phyloP scores from a whole-genome alignment of 441 rosid genomes.

The Isatis lusitanica region DNA sequence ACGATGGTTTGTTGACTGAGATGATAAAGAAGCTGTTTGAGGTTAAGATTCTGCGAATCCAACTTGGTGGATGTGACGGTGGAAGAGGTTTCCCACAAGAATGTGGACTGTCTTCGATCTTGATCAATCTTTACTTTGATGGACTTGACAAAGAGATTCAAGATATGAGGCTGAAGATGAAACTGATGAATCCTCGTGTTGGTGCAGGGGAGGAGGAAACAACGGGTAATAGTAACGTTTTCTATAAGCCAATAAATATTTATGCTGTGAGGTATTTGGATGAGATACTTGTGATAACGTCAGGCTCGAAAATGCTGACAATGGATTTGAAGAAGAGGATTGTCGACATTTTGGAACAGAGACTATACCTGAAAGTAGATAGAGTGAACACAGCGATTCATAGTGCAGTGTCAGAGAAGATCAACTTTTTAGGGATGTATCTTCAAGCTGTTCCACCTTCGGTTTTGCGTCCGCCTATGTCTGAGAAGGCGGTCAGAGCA shows the following conservation, averaged over 20 bases:
- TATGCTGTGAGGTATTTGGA: slow-evolving; percentile 82
- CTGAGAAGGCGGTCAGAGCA: slow-evolving; percentile 82
- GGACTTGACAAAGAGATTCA: slow-evolving; percentile 69
- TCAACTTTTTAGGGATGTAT: slow-evolving; percentile 74
- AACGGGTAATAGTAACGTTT: slow-evolving; percentile 38
- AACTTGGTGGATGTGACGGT: slow-evolving; percentile 55
- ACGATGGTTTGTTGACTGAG: slow-evolving; percentile 52
- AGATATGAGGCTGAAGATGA: slow-evolving; percentile 54
- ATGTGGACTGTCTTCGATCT: slow-evolving; percentile 56
- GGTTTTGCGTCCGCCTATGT: slow-evolving; percentile 69
- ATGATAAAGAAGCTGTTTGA: slow-evolving; percentile 58
- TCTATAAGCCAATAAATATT: slow-evolving; percentile 62
- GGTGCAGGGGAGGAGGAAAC: slow-evolving; percentile 39
- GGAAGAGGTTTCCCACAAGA: slow-evolving; percentile 92
- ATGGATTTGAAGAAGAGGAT: slow-evolving; percentile 63
- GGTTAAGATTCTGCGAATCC: slow-evolving; percentile 53
- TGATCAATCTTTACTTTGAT: slow-evolving; percentile 73
- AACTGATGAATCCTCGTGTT: slow-evolving; percentile 47
- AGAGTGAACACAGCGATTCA: slow-evolving; percentile 62
- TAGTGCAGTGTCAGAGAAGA: slow-evolving; percentile 76
- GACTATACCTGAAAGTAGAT: slow-evolving; percentile 61
- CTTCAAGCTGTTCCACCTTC: slow-evolving; percentile 90
- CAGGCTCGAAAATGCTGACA: slow-evolving; percentile 66
- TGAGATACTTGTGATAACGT: slow-evolving; percentile 73
- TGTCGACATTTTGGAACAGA: slow-evolving; percentile 54